Evolutionary conservation across 2,329 filamentous ascomycete species (phyloP).

Genomic region (Fusarium chuoi): DNA sequence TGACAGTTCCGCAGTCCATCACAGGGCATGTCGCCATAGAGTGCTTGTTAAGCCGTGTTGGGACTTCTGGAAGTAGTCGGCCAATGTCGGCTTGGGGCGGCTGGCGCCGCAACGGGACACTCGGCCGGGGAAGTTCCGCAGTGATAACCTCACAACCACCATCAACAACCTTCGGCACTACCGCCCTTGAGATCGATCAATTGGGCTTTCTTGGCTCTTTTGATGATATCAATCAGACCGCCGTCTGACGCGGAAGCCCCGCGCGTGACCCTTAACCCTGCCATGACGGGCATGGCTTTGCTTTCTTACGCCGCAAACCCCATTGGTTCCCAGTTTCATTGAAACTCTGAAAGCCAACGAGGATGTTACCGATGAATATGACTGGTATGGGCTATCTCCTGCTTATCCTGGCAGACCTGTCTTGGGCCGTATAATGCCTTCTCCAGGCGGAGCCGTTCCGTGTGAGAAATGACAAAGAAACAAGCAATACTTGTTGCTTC

Average conservation of each 20-base stretch:
- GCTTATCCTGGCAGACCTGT: conserved; percentile 24
- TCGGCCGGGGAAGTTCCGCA: conserved; percentile 46
- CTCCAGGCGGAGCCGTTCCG: conserved; percentile 43
- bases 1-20: conserved; percentile 36
- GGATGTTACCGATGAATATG: conserved; percentile 30
- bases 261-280: conserved; percentile 38
- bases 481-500: conserved; percentile 21
- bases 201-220: conserved; percentile 25
- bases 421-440: conserved; percentile 44
- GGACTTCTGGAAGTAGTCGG: conserved; percentile 42
- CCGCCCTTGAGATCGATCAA: conserved; percentile 27
- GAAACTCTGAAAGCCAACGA: conserved; percentile 17
- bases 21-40: conserved; percentile 8
- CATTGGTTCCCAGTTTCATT: conserved; percentile 31
- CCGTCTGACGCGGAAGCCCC: conserved; percentile 41
- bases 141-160: conserved; percentile 34
- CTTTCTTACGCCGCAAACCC: conserved; percentile 34
- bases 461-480: conserved; percentile 30
- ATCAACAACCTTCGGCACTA: conserved; percentile 40
- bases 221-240: conserved; percentile 43
- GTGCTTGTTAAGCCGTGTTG: conserved; percentile 32
- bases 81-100: conserved; percentile 55
- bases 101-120: conserved; percentile 46
- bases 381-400: conserved; percentile 6
- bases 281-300: conserved; percentile 35